Conservation (phyloP, 176 grass and related monocot species). For the Microstegium vimineum region DNA sequence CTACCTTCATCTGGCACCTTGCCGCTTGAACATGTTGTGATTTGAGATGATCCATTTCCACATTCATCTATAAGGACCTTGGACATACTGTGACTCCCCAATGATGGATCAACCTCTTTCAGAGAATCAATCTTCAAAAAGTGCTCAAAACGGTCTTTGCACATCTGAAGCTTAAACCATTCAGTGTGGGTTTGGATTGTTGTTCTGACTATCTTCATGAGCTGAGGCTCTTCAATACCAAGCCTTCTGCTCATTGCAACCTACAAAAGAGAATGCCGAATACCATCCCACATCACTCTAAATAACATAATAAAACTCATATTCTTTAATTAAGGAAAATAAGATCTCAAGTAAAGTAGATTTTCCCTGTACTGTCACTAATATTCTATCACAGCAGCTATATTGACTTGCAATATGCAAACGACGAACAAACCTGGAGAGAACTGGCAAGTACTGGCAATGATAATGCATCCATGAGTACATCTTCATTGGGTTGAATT, state of each 20-base stretch:
- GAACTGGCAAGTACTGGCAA: constrained; percentile 83
- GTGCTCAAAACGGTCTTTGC: constrained; percentile 93
- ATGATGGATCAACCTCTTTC: constrained; percentile 63
- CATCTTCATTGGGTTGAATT: constrained; percentile 70
- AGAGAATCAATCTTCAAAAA: constrained; percentile 90
- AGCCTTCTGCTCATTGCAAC: constrained; percentile 91
- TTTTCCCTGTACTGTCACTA: not conserved
- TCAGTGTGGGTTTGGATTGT: constrained; percentile 81
- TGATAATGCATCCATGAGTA: constrained; percentile 52
- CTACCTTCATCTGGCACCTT: constrained; percentile 69
- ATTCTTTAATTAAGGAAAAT: not conserved
- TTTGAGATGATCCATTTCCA: constrained; percentile 88
- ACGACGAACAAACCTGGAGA: constrained; percentile 59
- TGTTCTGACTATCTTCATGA: constrained; percentile 92
- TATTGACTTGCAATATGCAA: not conserved
- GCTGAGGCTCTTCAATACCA: constrained; percentile 93
- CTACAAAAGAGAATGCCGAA: constrained; percentile 39
- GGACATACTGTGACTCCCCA: constrained; percentile 21
- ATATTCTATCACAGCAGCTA: constrained; percentile 16
- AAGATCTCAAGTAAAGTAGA: not conserved
- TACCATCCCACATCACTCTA: constrained; percentile 2
- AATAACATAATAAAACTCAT: not conserved
- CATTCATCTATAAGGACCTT: constrained; percentile 55
- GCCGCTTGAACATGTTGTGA: constrained; percentile 82
- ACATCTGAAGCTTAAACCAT: constrained; percentile 99